Base-by-base conservation (phyloP, 2,329 filamentous ascomycete genomes). In the Clarireedia homoeocarpa region DNA sequence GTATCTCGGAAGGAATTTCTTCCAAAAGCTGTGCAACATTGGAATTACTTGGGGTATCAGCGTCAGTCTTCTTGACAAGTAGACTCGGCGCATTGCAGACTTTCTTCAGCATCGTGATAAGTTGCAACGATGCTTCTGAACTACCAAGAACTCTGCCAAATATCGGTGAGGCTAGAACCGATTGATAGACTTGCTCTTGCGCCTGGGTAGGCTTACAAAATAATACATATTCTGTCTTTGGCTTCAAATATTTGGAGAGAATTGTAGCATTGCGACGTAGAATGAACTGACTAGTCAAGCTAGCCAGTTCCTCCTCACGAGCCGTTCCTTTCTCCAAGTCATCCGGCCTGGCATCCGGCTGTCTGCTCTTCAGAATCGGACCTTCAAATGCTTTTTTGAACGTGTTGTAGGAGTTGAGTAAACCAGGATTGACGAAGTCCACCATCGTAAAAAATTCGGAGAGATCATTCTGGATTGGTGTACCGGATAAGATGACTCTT, bases 321-420 rank as follows among this genome's bases (percentile, higher is more conserved):
- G 75, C 58, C 82, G 86, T 62, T 83, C 84, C 69, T 44, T 91
- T 83, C 49, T 89, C 84, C 2, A 90, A 85, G 0, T 85, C 85
- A 30, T 85, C 79, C 59, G 89, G 87, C 52, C 46, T 86, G 75
- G 60, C 78, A 42, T 60, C 67, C 0, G 67, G 67, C 39, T 70
- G 67, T 50, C 67, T 59, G 51, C 68, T 97, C 88, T 61, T 95
- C 81, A 23, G 96, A 76, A 27, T 91, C 87, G 2, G 89, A 89
- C 65, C 96, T 70, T 99, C 92, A 59, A 97, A 99, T 88, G 92
- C 96, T 3, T 85, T 86, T 67, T 96, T 89, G 59, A 99, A 99
- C 0, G 89, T 90, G 50, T 95, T 89, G 67, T 94, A 85, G 63
- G 95, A 90, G 52, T 94, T 90, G 63, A 99, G 96, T 24, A 96